Base-by-base conservation (phyloP, 495 filamentous ascomycete genomes). In the Penicillium maclennaniae region DNA sequence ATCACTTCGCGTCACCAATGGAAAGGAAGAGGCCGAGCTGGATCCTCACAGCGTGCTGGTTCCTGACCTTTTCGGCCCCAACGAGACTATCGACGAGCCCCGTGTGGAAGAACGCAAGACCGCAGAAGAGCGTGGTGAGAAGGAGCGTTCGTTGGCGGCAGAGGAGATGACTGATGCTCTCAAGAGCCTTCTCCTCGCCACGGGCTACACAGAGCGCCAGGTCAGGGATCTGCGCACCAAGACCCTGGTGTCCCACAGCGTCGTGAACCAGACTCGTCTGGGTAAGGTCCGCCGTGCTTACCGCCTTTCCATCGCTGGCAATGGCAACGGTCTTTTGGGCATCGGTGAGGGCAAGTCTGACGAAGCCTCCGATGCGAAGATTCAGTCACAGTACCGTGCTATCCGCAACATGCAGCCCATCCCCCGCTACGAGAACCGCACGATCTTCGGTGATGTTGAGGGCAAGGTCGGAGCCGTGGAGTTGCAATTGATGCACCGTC, bases 251-350 rank as follows among this genome's bases (percentile, higher is more conserved):
- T 48, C 52, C 3, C 87, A 91, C 61, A 66, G 66, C 1, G 95
- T 99, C 42, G 74, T 80, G 54, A 99, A 99, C 71, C 91, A 96
- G 79, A 97, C 95, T 26, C 88, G 91, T 75, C 82, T 99, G 70
- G 93, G 93, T 59, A 99, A 97, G 80, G 83, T 97, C 48, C 71
- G 71, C 46, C 84, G 82, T 62, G 53, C 78, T 9, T 93, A 91
- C 66, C 69, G 76, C 54, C 70, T 96, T 39, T 80, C 82, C 6
- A 79, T 96, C 43, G 91, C 90, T 6, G 93, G 93, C 42, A 95
- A 97, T 66, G 76, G 79, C 31, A 79, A 92, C 49, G 93, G 93
- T 20, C 75, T 92, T 61, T 62, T 99, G 41, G 93, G 93, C 8
- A 78, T 97, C 49, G 93, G 95, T 15, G 85, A 92, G 70, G 90